These are phyloP conservation scores for Xylaria longipes DNA, from an alignment of 495 filamentous ascomycete genomes.

Conservation along the genomic window DNA sequence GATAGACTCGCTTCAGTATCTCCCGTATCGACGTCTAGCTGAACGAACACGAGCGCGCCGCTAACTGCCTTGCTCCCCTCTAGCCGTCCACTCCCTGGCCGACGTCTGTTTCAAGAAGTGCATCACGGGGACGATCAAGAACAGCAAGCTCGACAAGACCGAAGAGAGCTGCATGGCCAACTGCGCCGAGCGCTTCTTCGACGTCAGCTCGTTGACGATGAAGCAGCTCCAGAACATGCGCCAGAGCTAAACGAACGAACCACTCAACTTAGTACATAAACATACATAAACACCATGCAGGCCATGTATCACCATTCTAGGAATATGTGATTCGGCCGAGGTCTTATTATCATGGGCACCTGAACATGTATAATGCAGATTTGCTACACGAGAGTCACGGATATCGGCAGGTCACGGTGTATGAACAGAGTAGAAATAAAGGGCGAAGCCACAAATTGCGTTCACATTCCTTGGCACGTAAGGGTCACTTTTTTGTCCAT, in stretches of 20 bases:
- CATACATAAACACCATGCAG: neutral
- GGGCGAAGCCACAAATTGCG: conserved; percentile 15
- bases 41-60: neutral
- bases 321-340: neutral
- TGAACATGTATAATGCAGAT: neutral
- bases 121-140: conserved; percentile 67
- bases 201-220: conserved; percentile 80
- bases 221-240: conserved; percentile 71
- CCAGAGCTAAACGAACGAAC: conserved; percentile 10
- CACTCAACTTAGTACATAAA: neutral
- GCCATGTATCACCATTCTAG: neutral
- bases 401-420: conserved; percentile 11
- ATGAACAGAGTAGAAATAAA: conserved; percentile 14
- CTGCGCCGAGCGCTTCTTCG: conserved; percentile 93
- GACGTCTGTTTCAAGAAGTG: conserved; percentile 95
- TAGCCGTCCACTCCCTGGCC: conserved; percentile 70
- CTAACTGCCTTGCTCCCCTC: neutral
- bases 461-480: conserved; percentile 26
- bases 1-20: no score
- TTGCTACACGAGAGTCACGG: neutral
- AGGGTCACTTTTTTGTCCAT: conserved; percentile 41
- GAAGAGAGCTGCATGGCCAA: conserved; percentile 87
- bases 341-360: neutral
- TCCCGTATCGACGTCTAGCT: no score
- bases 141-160: conserved; percentile 68